Percentiles rank a stretch among this genome's conserved stretches.
These are phyloP conservation scores for Salvia miltiorrhiza DNA, from an alignment of 257 asterid species.

Conservation along the genomic window DNA sequence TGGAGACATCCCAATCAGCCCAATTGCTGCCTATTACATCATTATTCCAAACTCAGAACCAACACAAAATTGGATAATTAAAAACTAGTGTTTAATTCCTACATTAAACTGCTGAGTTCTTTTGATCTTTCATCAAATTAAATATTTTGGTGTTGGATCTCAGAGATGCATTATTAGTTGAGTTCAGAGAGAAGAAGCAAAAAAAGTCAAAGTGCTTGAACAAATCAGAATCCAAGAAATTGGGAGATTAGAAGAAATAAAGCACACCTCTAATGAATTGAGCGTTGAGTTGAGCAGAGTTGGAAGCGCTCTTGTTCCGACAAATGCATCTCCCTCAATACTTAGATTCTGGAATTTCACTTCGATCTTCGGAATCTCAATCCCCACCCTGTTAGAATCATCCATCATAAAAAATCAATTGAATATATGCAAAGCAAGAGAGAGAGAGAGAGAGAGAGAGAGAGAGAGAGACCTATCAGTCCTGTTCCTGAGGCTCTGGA, in stretches of 20 bases:
- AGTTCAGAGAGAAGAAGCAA: background rate
- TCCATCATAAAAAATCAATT: background rate
- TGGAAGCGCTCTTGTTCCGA: slow-evolving; percentile 82
- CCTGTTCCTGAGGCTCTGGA: slow-evolving; percentile 62
- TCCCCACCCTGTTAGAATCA: slow-evolving; percentile 56
- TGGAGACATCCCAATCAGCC: slow-evolving; percentile 57
- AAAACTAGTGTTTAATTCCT: too few species aligned
- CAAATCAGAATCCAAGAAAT: background rate
- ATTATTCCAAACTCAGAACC: background rate
- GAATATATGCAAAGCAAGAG: background rate
- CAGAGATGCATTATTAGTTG: background rate
- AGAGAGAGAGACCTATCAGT: slow-evolving; percentile 53
- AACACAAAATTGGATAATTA: background rate
- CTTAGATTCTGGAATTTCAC: slow-evolving; percentile 66
- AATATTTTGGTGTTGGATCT: too few species aligned
- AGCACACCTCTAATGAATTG: slow-evolving; percentile 69
- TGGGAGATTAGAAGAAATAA: background rate
- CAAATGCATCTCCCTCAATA: slow-evolving; percentile 77
- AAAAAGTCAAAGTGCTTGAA: background rate
- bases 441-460: background rate
- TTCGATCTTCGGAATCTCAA: slow-evolving; percentile 80
- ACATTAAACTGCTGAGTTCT: too few species aligned
- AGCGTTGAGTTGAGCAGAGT: slow-evolving; percentile 73
- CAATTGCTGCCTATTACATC: slow-evolving; percentile 45
- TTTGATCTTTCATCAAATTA: too few species aligned